Conservation (phyloP, 768 basidiomycete species). For the Lactarius vividus region DNA sequence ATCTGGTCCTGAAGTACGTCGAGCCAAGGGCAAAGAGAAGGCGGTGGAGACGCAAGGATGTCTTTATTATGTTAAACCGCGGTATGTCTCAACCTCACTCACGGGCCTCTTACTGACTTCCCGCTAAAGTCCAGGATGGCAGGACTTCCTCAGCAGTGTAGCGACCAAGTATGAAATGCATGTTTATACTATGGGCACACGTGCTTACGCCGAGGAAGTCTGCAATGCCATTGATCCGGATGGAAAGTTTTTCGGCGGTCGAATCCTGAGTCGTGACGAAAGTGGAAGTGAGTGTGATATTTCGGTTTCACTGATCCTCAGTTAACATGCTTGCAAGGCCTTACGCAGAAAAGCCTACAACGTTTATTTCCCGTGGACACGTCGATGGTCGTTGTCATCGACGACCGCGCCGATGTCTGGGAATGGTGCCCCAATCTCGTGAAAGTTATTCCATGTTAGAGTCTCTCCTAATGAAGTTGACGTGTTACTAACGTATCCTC, state of each 20-base stretch:
- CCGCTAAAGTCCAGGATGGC: slow-evolving; percentile 68
- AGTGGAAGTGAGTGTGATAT: slow-evolving; percentile 75
- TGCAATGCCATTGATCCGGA: slow-evolving; percentile 93
- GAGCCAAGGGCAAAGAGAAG: slow-evolving; percentile 59
- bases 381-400: slow-evolving; percentile 98
- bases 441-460: slow-evolving; percentile 92
- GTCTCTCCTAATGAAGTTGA: slow-evolving; percentile 12
- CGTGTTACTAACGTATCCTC: slow-evolving; percentile 28
- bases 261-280: slow-evolving; percentile 91
- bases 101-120: slow-evolving; percentile 21
- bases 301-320: background rate
- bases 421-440: slow-evolving; percentile 95
- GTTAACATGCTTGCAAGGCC: slow-evolving; percentile 12
- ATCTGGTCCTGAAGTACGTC: slow-evolving; percentile 38
- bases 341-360: slow-evolving; percentile 85
- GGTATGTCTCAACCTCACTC: slow-evolving; percentile 50
- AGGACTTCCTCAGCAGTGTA: slow-evolving; percentile 68
- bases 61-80: slow-evolving; percentile 97
- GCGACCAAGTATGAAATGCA: slow-evolving; percentile 94
- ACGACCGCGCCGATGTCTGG: slow-evolving; percentile 98
- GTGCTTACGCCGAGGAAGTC: slow-evolving; percentile 94
- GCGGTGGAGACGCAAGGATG: slow-evolving; percentile 74
- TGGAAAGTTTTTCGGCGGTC: slow-evolving; percentile 77
- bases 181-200: slow-evolving; percentile 99
- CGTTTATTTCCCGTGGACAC: slow-evolving; percentile 95